Percentiles rank a stretch among this genome's conserved stretches.
Conservation (phyloP, 805 yeast genomes). For the Saccharomycopsis synnaedendra region DNA sequence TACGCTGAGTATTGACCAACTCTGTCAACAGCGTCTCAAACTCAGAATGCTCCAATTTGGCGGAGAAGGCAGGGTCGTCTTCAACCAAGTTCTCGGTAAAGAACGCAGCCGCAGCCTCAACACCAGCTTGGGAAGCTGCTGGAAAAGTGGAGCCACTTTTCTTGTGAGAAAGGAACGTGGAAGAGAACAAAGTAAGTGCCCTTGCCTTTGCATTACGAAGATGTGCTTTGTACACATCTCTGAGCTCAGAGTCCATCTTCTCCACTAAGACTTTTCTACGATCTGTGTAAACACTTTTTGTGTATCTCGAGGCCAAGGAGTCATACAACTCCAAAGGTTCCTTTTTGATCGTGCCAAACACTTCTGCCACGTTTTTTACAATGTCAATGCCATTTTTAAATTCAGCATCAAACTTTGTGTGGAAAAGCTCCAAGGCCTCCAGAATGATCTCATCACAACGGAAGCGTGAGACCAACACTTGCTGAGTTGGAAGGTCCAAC, state of each 20-base stretch:
- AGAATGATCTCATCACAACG: conserved; percentile 82
- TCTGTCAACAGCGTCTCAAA: conserved; percentile 24
- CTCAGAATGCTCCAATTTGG: conserved; percentile 15
- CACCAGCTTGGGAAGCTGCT: not conserved
- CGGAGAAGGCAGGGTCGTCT: conserved; percentile 3
- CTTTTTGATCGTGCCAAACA: conserved; percentile 32
- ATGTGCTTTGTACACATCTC: conserved; percentile 32
- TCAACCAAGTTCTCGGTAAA: conserved; percentile 21
- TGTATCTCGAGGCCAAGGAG: conserved; percentile 65
- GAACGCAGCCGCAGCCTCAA: not conserved
- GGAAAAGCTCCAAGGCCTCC: conserved; percentile 37
- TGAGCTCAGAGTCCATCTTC: conserved; percentile 36
- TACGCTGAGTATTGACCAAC: conserved; percentile 23
- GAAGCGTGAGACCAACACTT: conserved; percentile 85
- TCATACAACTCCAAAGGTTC: conserved; percentile 48
- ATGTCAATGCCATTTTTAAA: too few relatives aligned
- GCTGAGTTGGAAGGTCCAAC: conserved; percentile 93
- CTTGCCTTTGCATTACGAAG: conserved; percentile 27
- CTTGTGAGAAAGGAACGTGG: not conserved
- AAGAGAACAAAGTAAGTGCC: conserved; percentile 23
- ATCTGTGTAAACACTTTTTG: conserved; percentile 50
- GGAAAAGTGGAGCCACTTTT: not conserved
- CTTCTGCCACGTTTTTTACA: conserved; percentile 26
- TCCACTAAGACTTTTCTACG: conserved; percentile 39
- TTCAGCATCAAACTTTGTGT: conserved; percentile 15